A percentile compares a stretch with the other conserved stretches of the same genome.
Conservation (phyloP, 1,284 basidiomycete genomes). For the Termitomyces sp. region DNA sequence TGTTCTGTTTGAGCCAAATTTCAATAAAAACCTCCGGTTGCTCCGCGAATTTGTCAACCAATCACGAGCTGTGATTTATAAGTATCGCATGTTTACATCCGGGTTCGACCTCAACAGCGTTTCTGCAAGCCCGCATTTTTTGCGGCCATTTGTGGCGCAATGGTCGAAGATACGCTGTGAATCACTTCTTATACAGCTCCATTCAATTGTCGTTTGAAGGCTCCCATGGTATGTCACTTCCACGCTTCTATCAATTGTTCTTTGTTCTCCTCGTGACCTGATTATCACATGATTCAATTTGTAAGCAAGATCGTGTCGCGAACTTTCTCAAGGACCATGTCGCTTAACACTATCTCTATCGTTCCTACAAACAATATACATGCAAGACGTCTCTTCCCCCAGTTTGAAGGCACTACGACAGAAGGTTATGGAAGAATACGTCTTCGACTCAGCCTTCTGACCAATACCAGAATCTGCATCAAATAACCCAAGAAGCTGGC, state of each 20-base stretch:
- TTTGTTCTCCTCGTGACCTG: not conserved
- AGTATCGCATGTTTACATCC: constrained; percentile 5
- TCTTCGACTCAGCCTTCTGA: too few relatives aligned
- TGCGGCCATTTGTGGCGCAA: constrained; percentile 5
- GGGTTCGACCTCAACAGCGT: too few relatives aligned
- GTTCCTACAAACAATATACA: too few relatives aligned
- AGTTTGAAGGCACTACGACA: not conserved
- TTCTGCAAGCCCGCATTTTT: too few relatives aligned
- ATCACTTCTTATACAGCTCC: not conserved
- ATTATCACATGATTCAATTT: not conserved
- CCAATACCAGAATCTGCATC: too few relatives aligned
- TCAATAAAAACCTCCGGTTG: constrained; percentile 6
- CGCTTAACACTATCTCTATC: too few relatives aligned
- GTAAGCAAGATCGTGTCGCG: not conserved
- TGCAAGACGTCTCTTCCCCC: not conserved
- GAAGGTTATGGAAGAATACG: not conserved
- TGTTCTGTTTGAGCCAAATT: not conserved
- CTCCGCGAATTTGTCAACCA: constrained; percentile 16
- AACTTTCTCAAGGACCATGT: too few relatives aligned
- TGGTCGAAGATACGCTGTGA: not conserved
- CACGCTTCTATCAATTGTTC: constrained; percentile 1
- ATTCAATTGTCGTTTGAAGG: not conserved
- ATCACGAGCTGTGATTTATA: constrained; percentile 17
- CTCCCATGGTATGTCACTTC: constrained; percentile 5
- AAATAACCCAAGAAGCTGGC: too few relatives aligned